Conservation (phyloP, 495 filamentous ascomycete genomes). For the Neurospora tetraspora region DNA sequence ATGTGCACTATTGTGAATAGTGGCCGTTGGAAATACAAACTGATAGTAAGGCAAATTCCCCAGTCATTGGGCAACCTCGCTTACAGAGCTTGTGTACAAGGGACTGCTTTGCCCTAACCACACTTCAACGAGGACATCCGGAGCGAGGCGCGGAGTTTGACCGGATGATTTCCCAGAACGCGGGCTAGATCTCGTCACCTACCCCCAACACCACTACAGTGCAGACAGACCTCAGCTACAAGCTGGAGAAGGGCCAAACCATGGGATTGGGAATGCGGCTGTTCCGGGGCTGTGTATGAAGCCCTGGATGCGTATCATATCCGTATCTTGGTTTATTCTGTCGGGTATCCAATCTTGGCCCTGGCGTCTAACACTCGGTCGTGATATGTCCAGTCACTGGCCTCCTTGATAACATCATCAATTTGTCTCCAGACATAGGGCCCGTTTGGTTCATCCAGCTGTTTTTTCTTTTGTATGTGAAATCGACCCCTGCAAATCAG, state of each 20-base stretch:
- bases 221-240: constrained; percentile 1
- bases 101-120: not conserved
- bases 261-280: constrained; percentile 11
- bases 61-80: not conserved
- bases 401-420: not conserved
- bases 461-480: too few species aligned
- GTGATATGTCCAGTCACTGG: too few species aligned
- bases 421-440: not conserved
- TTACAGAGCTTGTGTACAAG: not conserved
- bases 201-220: constrained; percentile 2
- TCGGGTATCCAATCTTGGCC: not conserved
- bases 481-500: too few species aligned
- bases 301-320: not conserved
- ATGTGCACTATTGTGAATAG: not conserved
- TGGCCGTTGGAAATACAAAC: not conserved
- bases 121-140: not conserved
- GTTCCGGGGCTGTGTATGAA: not conserved
- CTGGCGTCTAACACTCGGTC: not conserved
- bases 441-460: too few species aligned
- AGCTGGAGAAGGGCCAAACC: too few species aligned
- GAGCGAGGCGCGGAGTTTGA: not conserved
- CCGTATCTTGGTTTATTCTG: not conserved
- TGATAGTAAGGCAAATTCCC: not conserved
- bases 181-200: constrained; percentile 4
- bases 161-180: not conserved